These are phyloP conservation scores for Naganishia friedmannii DNA, from an alignment of 768 basidiomycete species.

Conservation along the genomic window DNA sequence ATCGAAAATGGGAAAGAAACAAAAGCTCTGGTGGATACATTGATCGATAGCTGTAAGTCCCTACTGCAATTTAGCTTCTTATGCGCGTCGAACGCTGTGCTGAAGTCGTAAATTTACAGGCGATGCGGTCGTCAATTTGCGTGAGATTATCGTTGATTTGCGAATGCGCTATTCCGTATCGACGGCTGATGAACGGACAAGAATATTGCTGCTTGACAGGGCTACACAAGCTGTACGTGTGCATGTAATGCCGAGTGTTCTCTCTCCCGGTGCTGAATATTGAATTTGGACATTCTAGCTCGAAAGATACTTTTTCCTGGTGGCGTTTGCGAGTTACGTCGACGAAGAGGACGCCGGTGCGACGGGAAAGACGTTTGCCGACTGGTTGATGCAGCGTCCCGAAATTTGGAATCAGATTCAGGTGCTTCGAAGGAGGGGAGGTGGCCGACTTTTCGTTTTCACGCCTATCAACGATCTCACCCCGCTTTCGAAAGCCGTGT, in stretches of 20 bases:
- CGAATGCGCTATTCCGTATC: slow-evolving; percentile 83
- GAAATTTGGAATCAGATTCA: slow-evolving; percentile 93
- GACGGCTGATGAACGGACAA: slow-evolving; percentile 63
- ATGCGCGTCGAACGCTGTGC: too few species aligned
- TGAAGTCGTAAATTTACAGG: slow-evolving; percentile 55
- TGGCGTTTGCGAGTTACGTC: slow-evolving; percentile 87
- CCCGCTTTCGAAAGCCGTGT: slow-evolving; percentile 60
- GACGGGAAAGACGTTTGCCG: slow-evolving; percentile 68
- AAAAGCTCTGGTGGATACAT: slow-evolving; percentile 85
- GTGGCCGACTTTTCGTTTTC: slow-evolving; percentile 82
- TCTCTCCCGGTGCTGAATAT: neutral
- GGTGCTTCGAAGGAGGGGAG: slow-evolving; percentile 75
- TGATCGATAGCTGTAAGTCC: slow-evolving; percentile 69
- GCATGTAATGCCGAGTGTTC: neutral
- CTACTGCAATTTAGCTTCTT: too few species aligned
- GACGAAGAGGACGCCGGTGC: slow-evolving; percentile 58
- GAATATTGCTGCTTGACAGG: slow-evolving; percentile 49
- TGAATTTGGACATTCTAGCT: slow-evolving; percentile 33
- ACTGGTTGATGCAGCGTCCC: slow-evolving; percentile 81
- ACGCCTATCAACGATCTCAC: slow-evolving; percentile 86
- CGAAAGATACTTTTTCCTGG: slow-evolving; percentile 72
- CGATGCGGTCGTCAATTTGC: slow-evolving; percentile 84
- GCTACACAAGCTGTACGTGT: slow-evolving; percentile 42
- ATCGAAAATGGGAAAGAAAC: slow-evolving; percentile 77
- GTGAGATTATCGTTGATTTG: slow-evolving; percentile 80